A percentile compares a stretch with the other conserved stretches of the same genome.
phyloP scores from a whole-genome alignment of 306 rosid species.

The Inga oerstediana region DNA sequence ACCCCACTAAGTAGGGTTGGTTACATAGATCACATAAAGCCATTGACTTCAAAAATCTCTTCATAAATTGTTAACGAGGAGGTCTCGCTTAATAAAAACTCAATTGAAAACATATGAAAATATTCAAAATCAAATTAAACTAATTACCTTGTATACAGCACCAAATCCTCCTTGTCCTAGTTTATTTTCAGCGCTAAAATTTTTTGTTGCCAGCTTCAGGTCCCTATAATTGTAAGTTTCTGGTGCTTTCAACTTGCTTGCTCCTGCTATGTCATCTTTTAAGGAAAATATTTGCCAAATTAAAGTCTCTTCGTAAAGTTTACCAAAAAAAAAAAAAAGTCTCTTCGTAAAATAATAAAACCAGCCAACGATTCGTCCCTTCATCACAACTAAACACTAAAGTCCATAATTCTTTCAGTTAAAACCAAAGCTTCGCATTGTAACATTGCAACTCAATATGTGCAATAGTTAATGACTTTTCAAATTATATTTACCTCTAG shows the following conservation, averaged over 20 bases:
- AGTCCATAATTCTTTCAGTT: not conserved
- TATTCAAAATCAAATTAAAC: not conserved
- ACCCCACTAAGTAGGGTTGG: no score
- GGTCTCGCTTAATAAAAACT: no score
- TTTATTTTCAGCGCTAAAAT: not conserved
- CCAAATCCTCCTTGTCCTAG: not conserved
- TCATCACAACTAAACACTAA: not conserved
- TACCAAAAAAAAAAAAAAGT: no score
- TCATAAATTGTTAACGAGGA: no score
- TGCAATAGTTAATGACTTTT: no score
- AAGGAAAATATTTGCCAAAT: not conserved
- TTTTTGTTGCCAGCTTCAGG: not conserved
- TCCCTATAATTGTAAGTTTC: not conserved
- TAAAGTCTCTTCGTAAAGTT: not conserved
- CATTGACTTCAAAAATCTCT: no score
- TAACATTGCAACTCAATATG: not conserved
- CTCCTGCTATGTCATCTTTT: not conserved
- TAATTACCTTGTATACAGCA: not conserved
- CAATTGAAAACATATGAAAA: not conserved
- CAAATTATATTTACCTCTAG: not conserved
- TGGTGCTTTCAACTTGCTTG: not conserved
- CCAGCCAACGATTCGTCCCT: not conserved
- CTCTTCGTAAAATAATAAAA: not conserved
- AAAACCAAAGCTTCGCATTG: not conserved
- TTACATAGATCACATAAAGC: no score